These are phyloP conservation scores for Musa itinerans DNA, from an alignment of 176 grass and related monocot genomes.

Conservation along the genomic window DNA sequence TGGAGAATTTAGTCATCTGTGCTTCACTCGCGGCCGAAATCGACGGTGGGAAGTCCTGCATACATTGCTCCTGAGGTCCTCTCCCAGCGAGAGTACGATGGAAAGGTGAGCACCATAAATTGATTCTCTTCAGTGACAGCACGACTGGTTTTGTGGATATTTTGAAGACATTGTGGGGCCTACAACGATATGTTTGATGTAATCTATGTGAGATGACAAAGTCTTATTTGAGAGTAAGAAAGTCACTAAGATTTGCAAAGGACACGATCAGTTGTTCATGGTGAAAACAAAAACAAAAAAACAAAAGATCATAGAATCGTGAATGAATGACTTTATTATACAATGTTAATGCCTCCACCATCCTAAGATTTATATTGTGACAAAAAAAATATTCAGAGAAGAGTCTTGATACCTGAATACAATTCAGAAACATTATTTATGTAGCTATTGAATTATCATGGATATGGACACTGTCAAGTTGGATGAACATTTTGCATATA, in stretches of 20 bases:
- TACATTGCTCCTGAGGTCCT: constrained; percentile 73
- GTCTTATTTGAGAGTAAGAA: too few relatives aligned
- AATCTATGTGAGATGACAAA: too few relatives aligned
- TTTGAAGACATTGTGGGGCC: neutral
- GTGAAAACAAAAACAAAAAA: too few relatives aligned
- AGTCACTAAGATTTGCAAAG: too few relatives aligned
- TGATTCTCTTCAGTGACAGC: neutral
- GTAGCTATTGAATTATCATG: neutral
- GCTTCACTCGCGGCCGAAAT: constrained; percentile 64
- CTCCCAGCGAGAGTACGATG: constrained; percentile 49
- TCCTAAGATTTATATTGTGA: neutral
- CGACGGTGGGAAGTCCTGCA: constrained; percentile 59
- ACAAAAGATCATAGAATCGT: too few relatives aligned
- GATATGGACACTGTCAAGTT: neutral
- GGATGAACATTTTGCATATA: too few relatives aligned
- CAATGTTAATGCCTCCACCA: too few relatives aligned
- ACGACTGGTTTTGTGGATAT: neutral
- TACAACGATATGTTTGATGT: too few relatives aligned
- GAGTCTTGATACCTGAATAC: neutral
- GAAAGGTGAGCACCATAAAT: constrained; percentile 42
- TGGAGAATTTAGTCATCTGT: constrained; percentile 35
- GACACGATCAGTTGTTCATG: too few relatives aligned
- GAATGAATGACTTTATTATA: too few relatives aligned
- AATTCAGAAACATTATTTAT: neutral
- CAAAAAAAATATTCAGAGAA: neutral